A percentile compares a stretch with the other conserved stretches of the same genome.
These are phyloP conservation scores for Ogataea nakhonphanomensis DNA, from an alignment of 805 yeast genomes.

Conservation along the genomic window DNA sequence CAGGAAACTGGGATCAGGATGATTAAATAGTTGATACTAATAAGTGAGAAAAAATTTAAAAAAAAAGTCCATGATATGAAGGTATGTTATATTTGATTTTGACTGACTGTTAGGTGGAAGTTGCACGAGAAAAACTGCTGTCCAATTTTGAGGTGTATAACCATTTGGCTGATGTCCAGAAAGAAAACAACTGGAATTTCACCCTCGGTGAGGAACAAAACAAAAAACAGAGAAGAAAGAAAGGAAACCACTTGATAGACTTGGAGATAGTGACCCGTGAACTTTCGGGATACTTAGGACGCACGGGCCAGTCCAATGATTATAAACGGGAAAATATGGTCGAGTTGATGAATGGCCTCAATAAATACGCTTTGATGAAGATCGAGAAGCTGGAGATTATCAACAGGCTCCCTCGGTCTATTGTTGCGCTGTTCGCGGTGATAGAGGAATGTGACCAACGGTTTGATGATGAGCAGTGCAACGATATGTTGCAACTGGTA, in stretches of 20 bases:
- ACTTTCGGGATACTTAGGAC: constrained; percentile 39
- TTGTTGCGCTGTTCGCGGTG: constrained; percentile 74
- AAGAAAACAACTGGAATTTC: constrained; percentile 45
- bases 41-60: background rate
- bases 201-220: constrained; percentile 24
- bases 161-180: constrained; percentile 49
- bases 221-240: constrained; percentile 28
- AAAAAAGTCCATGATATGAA: constrained; percentile 10
- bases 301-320: constrained; percentile 35
- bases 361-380: constrained; percentile 61
- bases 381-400: constrained; percentile 82
- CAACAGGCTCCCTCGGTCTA: constrained; percentile 72
- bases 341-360: constrained; percentile 40
- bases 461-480: constrained; percentile 64
- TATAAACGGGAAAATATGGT: constrained; percentile 30
- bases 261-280: constrained; percentile 51
- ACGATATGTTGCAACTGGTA: constrained; percentile 54
- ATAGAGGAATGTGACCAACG: constrained; percentile 93
- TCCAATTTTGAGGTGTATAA: constrained; percentile 63
- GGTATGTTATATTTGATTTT: constrained; percentile 6
- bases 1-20: constrained; percentile 95
- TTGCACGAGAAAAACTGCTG: constrained; percentile 52
- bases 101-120: constrained; percentile 37
- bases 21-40: constrained; percentile 42
- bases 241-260: constrained; percentile 37